These are phyloP conservation scores for Boletus vinaceobasis DNA, from an alignment of 768 basidiomycete genomes.

Conservation along the genomic window DNA sequence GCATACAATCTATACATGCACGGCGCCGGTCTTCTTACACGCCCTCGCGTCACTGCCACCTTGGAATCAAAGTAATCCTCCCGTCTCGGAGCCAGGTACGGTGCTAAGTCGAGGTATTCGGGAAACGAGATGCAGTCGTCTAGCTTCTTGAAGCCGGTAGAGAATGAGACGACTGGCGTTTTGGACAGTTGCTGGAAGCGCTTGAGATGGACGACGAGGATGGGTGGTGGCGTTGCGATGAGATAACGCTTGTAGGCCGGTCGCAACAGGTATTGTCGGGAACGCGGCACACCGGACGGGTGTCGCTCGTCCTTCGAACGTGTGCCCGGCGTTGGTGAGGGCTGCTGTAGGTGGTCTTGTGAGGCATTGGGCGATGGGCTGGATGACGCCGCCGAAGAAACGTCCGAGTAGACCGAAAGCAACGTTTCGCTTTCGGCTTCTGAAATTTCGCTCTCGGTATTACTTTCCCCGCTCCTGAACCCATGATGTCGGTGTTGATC, in stretches of 20 bases:
- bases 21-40: constrained; percentile 27
- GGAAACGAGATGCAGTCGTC: constrained; percentile 93
- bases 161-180: constrained; percentile 57
- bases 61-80: constrained; percentile 62
- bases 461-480: constrained; percentile 23
- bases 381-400: constrained; percentile 33
- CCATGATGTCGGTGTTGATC: constrained; percentile 18
- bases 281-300: constrained; percentile 32
- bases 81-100: constrained; percentile 80
- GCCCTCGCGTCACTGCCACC: constrained; percentile 21
- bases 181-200: constrained; percentile 86
- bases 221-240: constrained; percentile 78
- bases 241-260: constrained; percentile 94
- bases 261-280: constrained; percentile 68
- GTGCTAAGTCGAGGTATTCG: constrained; percentile 76
- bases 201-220: constrained; percentile 91
- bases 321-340: constrained; percentile 17
- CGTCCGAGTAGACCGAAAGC: constrained; percentile 31
- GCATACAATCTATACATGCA: constrained; percentile 73
- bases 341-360: constrained; percentile 22
- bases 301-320: constrained; percentile 35
- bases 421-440: constrained; percentile 35
- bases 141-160: constrained; percentile 79
- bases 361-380: constrained; percentile 31
- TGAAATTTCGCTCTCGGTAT: constrained; percentile 31